These are phyloP conservation scores for Gryganskiella cystojenkinii DNA, from an alignment of 192 early-diverging fungal species.

Conservation along the genomic window DNA sequence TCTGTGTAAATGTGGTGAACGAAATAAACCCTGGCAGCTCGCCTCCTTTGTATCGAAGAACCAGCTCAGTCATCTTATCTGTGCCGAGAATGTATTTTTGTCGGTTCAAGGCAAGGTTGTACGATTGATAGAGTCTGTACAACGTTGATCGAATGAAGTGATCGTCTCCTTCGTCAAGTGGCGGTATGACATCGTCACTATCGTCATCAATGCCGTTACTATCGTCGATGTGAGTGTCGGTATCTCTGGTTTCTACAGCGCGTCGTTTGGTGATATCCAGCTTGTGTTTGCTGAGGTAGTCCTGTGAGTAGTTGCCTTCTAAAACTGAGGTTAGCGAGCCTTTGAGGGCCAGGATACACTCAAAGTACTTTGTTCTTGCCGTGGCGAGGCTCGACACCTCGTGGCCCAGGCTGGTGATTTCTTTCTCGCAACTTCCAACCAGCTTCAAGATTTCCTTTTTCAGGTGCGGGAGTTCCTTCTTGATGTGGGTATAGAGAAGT, in stretches of 20 bases:
- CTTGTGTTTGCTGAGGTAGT: constrained; percentile 21
- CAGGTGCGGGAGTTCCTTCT: constrained; percentile 35
- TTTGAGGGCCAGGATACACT: constrained; percentile 27
- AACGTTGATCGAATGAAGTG: constrained; percentile 31
- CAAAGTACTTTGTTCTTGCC: constrained; percentile 31
- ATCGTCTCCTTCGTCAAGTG: constrained; percentile 9
- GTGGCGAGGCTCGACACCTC: neutral
- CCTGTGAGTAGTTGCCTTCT: constrained; percentile 27
- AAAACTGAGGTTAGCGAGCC: constrained; percentile 24
- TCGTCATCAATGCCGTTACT: too few species aligned
- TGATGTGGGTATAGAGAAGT: constrained; percentile 29
- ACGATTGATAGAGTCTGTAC: constrained; percentile 17
- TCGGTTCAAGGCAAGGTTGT: constrained; percentile 32
- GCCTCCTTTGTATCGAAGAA: constrained; percentile 37
- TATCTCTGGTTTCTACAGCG: too few species aligned
- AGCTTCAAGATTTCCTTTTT: constrained; percentile 28
- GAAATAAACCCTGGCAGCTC: constrained; percentile 41
- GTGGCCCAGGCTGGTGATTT: constrained; percentile 25
- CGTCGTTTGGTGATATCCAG: constrained; percentile 4
- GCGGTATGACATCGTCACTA: neutral
- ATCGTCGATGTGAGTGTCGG: neutral
- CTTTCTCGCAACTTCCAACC: constrained; percentile 18
- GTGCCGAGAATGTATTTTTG: constrained; percentile 26
- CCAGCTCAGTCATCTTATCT: constrained; percentile 25
- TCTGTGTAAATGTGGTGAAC: constrained; percentile 41